phyloP scores from a whole-genome alignment of 495 filamentous ascomycete species.

The Xylaria cubensis region DNA sequence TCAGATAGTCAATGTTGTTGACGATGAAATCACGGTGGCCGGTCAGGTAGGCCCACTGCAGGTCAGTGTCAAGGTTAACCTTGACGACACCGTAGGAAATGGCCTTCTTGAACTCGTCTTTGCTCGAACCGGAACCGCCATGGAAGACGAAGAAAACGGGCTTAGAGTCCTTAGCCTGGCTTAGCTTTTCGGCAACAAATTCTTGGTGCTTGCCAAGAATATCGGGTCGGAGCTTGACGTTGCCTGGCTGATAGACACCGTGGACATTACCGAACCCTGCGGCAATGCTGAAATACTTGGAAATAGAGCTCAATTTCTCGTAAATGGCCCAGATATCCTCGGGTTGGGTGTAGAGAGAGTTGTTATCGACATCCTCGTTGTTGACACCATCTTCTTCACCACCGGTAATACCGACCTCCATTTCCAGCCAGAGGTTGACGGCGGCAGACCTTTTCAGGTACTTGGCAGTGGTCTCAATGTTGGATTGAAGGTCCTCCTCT shows the following conservation, averaged over 20 bases:
- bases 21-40: slow-evolving; percentile 94
- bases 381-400: slow-evolving; percentile 96
- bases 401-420: slow-evolving; percentile 96
- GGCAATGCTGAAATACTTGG: slow-evolving; percentile 95
- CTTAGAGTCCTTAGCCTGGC: slow-evolving; percentile 70
- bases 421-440: slow-evolving; percentile 99
- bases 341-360: slow-evolving; percentile 95
- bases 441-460: slow-evolving; percentile 91
- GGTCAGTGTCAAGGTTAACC: slow-evolving; percentile 93
- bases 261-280: slow-evolving; percentile 99
- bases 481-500: slow-evolving; percentile 86
- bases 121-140: slow-evolving; percentile 89
- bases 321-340: slow-evolving; percentile 93
- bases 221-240: slow-evolving; percentile 94
- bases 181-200: slow-evolving; percentile 27
- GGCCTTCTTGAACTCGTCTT: slow-evolving; percentile 85
- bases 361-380: slow-evolving; percentile 90
- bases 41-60: slow-evolving; percentile 84
- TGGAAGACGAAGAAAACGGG: slow-evolving; percentile 99
- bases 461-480: slow-evolving; percentile 87
- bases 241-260: slow-evolving; percentile 98
- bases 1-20: slow-evolving; percentile 94
- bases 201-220: slow-evolving; percentile 92
- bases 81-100: slow-evolving; percentile 95
- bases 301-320: slow-evolving; percentile 78